A percentile compares a stretch with the other conserved stretches of the same genome.
phyloP scores from a whole-genome alignment of 2,329 filamentous ascomycete species.

The Aspergillus sp. region DNA sequence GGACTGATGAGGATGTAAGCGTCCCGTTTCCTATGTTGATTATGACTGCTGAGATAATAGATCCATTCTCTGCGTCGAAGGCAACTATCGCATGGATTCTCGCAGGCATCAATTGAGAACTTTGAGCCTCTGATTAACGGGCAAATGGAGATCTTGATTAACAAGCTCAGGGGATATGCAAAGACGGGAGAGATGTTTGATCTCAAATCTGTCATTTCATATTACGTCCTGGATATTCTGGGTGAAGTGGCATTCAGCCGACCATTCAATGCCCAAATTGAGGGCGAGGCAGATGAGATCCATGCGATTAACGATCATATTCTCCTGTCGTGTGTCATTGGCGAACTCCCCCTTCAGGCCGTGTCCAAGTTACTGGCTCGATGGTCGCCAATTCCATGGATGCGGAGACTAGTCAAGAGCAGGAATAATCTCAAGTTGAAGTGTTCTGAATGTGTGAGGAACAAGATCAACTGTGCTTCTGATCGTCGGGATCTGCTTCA shows the following conservation, averaged over 20 bases:
- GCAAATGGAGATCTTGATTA: slow-evolving; percentile 1
- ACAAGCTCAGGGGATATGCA: not conserved
- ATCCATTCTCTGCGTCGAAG: slow-evolving; percentile 4
- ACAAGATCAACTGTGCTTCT: slow-evolving; percentile 1
- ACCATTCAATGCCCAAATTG: slow-evolving; percentile 3
- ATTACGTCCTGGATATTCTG: slow-evolving; percentile 10
- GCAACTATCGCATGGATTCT: slow-evolving; percentile 6
- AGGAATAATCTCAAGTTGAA: slow-evolving; percentile 2
- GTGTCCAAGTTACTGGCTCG: not conserved
- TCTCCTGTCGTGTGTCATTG: slow-evolving; percentile 2
- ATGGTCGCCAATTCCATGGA: slow-evolving; percentile 4
- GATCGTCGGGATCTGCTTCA: not conserved
- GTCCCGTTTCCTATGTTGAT: not conserved
- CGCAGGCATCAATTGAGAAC: slow-evolving; percentile 3
- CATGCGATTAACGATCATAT: slow-evolving; percentile 5
- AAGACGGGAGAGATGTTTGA: slow-evolving; percentile 17
- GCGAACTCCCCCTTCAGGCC: slow-evolving; percentile 2
- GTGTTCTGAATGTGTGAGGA: slow-evolving; percentile 3
- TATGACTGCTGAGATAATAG: not conserved
- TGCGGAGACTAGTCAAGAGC: slow-evolving; percentile 2
- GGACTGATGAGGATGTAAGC: slow-evolving; percentile 3
- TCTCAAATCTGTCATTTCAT: slow-evolving; percentile 24
- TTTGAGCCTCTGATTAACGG: slow-evolving; percentile 4
- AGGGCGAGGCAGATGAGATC: slow-evolving; percentile 2
- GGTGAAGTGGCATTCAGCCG: slow-evolving; percentile 22